These are phyloP conservation scores for Eleusine coracana DNA, from an alignment of 176 grass and related monocot species.

Conservation along the genomic window DNA sequence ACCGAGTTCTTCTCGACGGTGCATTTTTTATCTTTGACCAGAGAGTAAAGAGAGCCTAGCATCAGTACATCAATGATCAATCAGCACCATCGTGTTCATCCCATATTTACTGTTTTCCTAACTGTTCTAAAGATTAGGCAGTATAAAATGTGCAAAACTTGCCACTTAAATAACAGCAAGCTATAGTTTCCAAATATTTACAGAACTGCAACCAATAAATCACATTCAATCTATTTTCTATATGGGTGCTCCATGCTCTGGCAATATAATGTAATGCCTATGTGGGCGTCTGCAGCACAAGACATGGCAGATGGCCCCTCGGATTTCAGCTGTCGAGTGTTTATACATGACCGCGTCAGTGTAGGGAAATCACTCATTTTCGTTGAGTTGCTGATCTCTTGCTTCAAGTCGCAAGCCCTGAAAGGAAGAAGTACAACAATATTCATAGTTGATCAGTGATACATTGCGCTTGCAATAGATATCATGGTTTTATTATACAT, in stretches of 20 bases:
- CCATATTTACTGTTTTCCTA: too few relatives aligned
- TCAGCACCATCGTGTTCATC: too few relatives aligned
- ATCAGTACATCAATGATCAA: too few relatives aligned
- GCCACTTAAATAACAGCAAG: too few relatives aligned
- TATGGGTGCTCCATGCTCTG: not conserved
- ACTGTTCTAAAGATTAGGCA: too few relatives aligned
- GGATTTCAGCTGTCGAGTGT: not conserved
- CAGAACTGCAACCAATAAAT: not conserved
- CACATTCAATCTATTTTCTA: not conserved
- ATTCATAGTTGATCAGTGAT: not conserved
- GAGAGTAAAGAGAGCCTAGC: too few relatives aligned
- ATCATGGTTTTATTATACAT: not conserved
- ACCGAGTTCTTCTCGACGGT: too few relatives aligned
- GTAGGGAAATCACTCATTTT: not conserved
- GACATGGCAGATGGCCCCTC: not conserved
- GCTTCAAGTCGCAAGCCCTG: slow-evolving; percentile 3
- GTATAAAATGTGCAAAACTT: too few relatives aligned
- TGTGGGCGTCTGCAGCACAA: not conserved
- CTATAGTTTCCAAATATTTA: not conserved
- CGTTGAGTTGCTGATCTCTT: not conserved
- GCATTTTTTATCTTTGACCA: too few relatives aligned
- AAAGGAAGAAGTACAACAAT: not conserved
- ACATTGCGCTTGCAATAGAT: not conserved
- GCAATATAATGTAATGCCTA: not conserved
- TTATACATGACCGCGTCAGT: not conserved